Evolutionary conservation across 176 grass and related monocot genomes (phyloP), one percentile per base, ranked within the genome.

Genomic region (Areca catechu): DNA sequence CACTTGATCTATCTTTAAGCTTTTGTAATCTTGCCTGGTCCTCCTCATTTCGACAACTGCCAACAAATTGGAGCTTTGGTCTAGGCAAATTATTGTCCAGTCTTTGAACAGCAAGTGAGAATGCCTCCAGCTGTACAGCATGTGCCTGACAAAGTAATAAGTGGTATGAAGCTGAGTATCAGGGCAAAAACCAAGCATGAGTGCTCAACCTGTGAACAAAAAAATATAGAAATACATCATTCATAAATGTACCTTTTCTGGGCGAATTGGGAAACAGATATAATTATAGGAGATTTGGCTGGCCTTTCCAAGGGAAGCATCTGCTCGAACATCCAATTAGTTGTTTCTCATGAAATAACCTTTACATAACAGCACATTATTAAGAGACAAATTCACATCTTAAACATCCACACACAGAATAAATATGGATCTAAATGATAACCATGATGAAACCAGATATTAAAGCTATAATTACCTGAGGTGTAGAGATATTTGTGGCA

Each of bases 231-330:
- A 25, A 4, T 7, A 34, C 30, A 34, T 34, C 7, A 34, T 34
- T 10, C 30, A 34, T 14, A 48, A 57, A 22, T 28, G 60, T 54
- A 92, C 93, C 93, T 98, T 98, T 77, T 98, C 93, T 29, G 93
- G 93, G 24, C 93, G 87, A 76, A 98, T 56, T 98, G 87, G 64
- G 93, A 80, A 77, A 98, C 73, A 34, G 87, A 98, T 85, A 92
- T 89, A 85, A 92, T 48, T 76, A 83, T 54, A 80, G 84, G 86
- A 61, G 54, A 68, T 16, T 83, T 48, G 3, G 16, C 62, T 73
- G 84, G 60, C 59, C 87, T 92, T 76, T 89, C 81, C 72, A 98
- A 52, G 21, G 84, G 87, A 83, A 85, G 76, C 81, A 78, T 80
- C 93, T 97, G 72, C 20, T 65, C 15, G 21, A 65, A 75, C 27